These are phyloP conservation scores for Solanum lycopersicoides DNA, from an alignment of 257 asterid genomes.

Conservation along the genomic window DNA sequence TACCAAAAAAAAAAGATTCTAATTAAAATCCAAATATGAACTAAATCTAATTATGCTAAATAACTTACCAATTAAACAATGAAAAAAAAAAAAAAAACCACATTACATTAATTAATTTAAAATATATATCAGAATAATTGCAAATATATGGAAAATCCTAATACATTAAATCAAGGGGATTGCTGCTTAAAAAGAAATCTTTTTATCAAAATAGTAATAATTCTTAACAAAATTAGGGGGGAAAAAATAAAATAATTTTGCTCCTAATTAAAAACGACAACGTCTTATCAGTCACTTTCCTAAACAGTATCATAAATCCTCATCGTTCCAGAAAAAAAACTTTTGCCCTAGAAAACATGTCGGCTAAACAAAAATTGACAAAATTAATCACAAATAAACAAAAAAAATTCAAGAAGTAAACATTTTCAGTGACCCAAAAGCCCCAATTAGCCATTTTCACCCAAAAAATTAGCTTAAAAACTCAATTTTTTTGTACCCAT, in stretches of 20 bases:
- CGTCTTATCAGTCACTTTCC: constrained; percentile 1
- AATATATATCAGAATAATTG: not conserved
- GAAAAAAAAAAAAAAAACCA: not conserved
- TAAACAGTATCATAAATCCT: not conserved
- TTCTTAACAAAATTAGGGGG: not conserved
- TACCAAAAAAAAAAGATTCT: constrained; percentile 14
- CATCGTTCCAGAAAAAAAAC: not conserved
- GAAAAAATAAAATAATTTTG: not conserved
- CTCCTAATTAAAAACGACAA: constrained; percentile 10
- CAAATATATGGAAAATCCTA: not conserved
- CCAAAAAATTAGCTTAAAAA: not conserved
- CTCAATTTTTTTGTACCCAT: not conserved
- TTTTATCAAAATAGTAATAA: not conserved
- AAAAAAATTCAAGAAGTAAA: not conserved
- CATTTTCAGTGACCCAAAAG: constrained; percentile 4
- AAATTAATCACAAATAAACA: not conserved
- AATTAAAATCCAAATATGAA: not conserved
- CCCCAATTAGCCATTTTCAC: not conserved
- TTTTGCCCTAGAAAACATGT: constrained; percentile 14
- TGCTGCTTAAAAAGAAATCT: not conserved
- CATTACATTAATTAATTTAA: not conserved
- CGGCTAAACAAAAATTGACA: not conserved
- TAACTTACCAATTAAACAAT: not conserved
- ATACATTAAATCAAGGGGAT: not conserved
- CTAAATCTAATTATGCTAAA: not conserved